Conservation (phyloP, 1,139 yeast species). For the Pichia sp. region DNA sequence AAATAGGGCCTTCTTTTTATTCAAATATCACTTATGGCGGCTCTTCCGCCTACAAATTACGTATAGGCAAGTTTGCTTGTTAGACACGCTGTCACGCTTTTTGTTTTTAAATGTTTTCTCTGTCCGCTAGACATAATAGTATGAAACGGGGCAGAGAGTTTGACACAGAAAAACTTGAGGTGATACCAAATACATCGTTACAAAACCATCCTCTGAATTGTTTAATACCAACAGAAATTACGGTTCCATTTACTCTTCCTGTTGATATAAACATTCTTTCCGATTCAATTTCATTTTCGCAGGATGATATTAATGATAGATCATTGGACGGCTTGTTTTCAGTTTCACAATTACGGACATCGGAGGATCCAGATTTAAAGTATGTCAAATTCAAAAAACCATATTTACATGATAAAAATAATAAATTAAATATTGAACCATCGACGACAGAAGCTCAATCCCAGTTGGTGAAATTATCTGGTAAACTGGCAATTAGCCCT, state of each 20-base stretch:
- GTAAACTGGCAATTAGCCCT: conserved; percentile 1
- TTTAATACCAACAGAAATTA: conserved; percentile 32
- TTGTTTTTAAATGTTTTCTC: too few species aligned
- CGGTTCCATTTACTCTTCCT: conserved; percentile 24
- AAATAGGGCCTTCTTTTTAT: background rate
- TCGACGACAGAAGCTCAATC: too few species aligned
- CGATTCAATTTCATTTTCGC: conserved; percentile 10
- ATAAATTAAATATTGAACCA: too few species aligned
- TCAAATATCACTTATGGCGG: background rate
- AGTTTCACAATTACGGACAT: conserved; percentile 11
- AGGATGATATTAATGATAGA: conserved; percentile 12
- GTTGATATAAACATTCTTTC: conserved; percentile 17
- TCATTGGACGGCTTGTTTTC: conserved; percentile 1
- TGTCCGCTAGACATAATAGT: background rate
- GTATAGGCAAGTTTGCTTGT: too few species aligned
- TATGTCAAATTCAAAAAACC: conserved; percentile 26
- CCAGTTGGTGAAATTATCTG: too few species aligned
- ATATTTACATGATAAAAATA: background rate
- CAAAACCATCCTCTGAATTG: conserved; percentile 30
- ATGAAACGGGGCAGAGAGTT: conserved; percentile 1
- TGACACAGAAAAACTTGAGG: background rate
- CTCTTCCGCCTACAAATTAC: background rate
- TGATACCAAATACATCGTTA: conserved; percentile 4
- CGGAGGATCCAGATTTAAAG: conserved; percentile 19
- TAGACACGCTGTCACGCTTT: too few species aligned